These are phyloP conservation scores for Talaromyces wortmannii DNA, from an alignment of 495 filamentous ascomycete species.

Conservation along the genomic window DNA sequence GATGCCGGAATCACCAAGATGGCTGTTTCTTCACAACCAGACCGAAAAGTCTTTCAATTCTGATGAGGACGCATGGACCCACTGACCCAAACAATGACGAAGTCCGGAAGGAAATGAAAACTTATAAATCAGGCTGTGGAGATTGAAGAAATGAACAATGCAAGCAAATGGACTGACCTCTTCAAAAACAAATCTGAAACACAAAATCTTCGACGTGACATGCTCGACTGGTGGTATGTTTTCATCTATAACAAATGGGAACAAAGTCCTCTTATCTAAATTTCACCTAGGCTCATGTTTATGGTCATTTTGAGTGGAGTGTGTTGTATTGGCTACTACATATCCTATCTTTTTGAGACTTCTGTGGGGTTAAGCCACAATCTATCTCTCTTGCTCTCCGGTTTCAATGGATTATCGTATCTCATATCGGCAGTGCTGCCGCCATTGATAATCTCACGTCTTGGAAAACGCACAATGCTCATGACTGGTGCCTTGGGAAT, in stretches of 20 bases:
- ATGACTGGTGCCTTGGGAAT: slow-evolving; percentile 2
- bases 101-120: background rate
- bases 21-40: slow-evolving; percentile 3
- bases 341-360: slow-evolving; percentile 1
- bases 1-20: slow-evolving; percentile 7
- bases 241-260: no score
- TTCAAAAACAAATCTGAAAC: slow-evolving; percentile 5
- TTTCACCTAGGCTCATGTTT: slow-evolving; percentile 4
- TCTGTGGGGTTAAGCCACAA: slow-evolving; percentile 3
- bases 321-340: slow-evolving; percentile 5
- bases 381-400: background rate
- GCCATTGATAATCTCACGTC: no score
- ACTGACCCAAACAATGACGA: background rate
- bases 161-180: slow-evolving; percentile 2
- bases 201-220: background rate
- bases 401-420: no score
- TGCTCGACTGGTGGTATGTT: no score
- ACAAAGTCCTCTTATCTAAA: no score
- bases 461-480: no score
- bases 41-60: background rate
- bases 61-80: slow-evolving; percentile 1
- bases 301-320: slow-evolving; percentile 6
- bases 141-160: slow-evolving; percentile 3
- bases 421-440: no score
- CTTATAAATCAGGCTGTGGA: background rate